Conservation (phyloP, 2,329 filamentous ascomycete genomes). For the Monilinia polystroma region DNA sequence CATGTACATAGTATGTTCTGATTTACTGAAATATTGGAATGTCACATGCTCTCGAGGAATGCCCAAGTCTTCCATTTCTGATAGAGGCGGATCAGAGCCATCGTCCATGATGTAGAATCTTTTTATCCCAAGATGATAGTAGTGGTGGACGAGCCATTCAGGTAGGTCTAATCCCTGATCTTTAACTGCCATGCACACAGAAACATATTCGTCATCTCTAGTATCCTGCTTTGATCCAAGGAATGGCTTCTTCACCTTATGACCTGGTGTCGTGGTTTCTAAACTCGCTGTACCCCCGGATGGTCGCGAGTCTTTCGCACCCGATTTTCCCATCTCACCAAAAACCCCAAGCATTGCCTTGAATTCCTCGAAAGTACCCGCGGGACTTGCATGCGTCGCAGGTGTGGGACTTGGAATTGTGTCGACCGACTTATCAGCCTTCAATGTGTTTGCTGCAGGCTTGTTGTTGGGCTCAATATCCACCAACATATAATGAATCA, state of each 20-base stretch:
- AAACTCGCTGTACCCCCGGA: background rate
- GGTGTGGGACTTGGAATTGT: background rate
- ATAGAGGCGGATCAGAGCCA: conserved; percentile 32
- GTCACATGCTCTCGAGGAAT: conserved; percentile 31
- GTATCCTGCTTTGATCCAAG: conserved; percentile 18
- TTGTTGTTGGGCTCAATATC: conserved; percentile 4
- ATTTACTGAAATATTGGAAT: conserved; percentile 30
- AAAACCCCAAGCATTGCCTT: conserved; percentile 19
- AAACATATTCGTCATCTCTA: conserved; percentile 31
- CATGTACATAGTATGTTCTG: conserved; percentile 18
- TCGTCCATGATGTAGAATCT: conserved; percentile 39
- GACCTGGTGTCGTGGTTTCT: background rate
- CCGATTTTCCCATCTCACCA: background rate
- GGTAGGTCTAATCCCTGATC: conserved; percentile 33
- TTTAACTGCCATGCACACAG: conserved; percentile 36
- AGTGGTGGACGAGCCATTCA: conserved; percentile 37
- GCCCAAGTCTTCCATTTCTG: conserved; percentile 26
- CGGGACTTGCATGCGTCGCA: conserved; percentile 2
- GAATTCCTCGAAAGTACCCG: conserved; percentile 24
- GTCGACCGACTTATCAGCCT: background rate
- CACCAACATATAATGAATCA: conserved; percentile 20
- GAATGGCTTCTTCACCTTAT: conserved; percentile 11
- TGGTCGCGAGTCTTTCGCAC: background rate
- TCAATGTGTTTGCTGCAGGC: background rate
- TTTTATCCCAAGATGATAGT: conserved; percentile 34